Evolutionary conservation across 257 asterid genomes (phyloP), one percentile per base, ranked within the genome.

Genomic region (Jacaranda mimosifolia): DNA sequence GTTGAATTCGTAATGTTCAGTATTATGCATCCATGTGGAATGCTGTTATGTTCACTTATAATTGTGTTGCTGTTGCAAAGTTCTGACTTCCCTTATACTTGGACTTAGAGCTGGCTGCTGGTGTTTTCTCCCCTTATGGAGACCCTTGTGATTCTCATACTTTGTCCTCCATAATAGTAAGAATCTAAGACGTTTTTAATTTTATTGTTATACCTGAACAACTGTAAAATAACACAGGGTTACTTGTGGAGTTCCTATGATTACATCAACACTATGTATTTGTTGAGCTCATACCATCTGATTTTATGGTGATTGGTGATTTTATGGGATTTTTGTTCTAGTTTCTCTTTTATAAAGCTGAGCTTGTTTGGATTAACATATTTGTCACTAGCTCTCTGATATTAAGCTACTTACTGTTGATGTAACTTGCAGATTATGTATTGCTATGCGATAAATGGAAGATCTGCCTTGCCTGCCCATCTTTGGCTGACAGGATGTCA

Each of bases 401-500:
- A 73, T 40, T 59, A 26, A 63, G 76, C 48, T 66, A 57, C 38
- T 63, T 52, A 42, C 58, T 68, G 53, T 63, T 76, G 75, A 79
- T 58, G 52, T 55, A 21, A 42, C 64, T 18, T 87, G 87, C 93
- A 96, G 99, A 86, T 93, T 77, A 96, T 89, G 94, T 96, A 93
- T 72, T 93, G 96, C 84, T 96, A 93, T 81, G 97, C 98, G 6
- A 85, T 91, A 80, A 95, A 93, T 71, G 91, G 94, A 70, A 89
- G 94, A 83, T 87, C 90, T 76, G 63, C 81, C 68, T 58, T 81
- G 83, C 96, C 97, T 6, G 97, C 97, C 74, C 99, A 87, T 82
- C 87, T 96, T 77, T 96, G 97, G 94, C 88, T 93, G 87, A 93
- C 98, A 53, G 97, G 99, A 63, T 93, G 97, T 74, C 76, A 79